Percentiles rank a stretch among this genome's conserved stretches.
These are phyloP conservation scores for Linnemannia elongata DNA, from an alignment of 192 early-diverging fungal genomes.

Conservation along the genomic window DNA sequence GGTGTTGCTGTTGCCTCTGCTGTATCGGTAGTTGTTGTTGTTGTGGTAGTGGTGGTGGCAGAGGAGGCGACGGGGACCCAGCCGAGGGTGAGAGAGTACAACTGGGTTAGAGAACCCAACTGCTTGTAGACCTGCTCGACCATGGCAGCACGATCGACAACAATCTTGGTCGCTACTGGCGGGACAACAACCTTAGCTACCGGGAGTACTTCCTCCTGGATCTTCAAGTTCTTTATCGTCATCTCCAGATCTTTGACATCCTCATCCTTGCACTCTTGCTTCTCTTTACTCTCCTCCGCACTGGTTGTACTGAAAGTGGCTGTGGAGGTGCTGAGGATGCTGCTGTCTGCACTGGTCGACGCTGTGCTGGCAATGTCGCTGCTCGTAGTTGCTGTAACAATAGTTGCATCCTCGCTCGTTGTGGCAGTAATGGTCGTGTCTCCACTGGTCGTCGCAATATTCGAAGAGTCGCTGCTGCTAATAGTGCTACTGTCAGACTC, in stretches of 20 bases:
- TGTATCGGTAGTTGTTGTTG: neutral
- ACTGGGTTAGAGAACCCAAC: neutral
- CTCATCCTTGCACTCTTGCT: neutral
- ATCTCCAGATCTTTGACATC: neutral
- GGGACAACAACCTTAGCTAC: neutral
- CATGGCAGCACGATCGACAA: neutral
- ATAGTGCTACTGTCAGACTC: neutral
- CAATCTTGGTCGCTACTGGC: neutral
- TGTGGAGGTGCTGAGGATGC: neutral
- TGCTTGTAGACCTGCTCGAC: conserved; percentile 3
- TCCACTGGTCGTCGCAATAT: neutral
- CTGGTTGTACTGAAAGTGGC: neutral
- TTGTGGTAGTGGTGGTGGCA: neutral
- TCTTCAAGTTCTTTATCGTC: neutral
- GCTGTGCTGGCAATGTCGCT: neutral
- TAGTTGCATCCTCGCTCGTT: neutral
- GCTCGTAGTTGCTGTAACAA: neutral
- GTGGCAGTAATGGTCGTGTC: neutral
- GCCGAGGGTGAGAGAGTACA: neutral
- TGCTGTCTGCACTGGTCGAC: neutral
- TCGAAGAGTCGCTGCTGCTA: neutral
- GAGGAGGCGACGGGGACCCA: neutral
- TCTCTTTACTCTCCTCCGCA: neutral
- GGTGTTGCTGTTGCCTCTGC: neutral
- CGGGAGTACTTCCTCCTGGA: neutral